Evolutionary conservation across 2,329 filamentous ascomycete species (phyloP).

Genomic region (Trichoderma oligosporum): DNA sequence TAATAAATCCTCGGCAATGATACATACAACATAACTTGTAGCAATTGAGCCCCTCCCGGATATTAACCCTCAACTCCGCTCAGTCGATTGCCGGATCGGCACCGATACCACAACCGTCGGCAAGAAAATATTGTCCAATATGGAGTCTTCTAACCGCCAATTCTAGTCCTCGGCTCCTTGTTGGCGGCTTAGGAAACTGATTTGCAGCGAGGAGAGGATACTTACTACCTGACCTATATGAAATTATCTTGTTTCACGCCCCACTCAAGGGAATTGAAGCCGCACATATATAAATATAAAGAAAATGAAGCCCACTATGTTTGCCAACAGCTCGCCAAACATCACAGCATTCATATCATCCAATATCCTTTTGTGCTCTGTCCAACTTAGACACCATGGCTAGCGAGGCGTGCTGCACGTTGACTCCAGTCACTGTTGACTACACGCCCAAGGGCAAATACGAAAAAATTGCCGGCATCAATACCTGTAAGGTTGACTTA

Average conservation of each 20-base stretch:
- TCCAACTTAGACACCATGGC: constrained; percentile 10
- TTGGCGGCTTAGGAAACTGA: neutral
- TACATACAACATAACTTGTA: no score
- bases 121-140: neutral
- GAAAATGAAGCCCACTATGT: neutral
- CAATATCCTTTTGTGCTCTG: neutral
- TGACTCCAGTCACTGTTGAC: constrained; percentile 37
- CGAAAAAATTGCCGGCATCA: constrained; percentile 38
- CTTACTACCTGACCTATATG: no score
- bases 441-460: constrained; percentile 42
- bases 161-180: neutral
- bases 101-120: neutral
- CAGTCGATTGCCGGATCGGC: neutral
- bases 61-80: neutral
- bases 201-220: no score
- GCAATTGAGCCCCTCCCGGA: neutral
- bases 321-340: neutral
- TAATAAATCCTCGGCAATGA: no score
- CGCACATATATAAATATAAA: constrained; percentile 4
- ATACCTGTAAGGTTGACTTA: constrained; percentile 36
- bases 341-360: neutral
- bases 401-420: constrained; percentile 29
- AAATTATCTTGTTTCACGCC: neutral
- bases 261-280: neutral
- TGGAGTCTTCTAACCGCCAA: neutral